Evolutionary conservation across 257 asterid species (phyloP).

Genomic region (Solanum lignicaule): DNA sequence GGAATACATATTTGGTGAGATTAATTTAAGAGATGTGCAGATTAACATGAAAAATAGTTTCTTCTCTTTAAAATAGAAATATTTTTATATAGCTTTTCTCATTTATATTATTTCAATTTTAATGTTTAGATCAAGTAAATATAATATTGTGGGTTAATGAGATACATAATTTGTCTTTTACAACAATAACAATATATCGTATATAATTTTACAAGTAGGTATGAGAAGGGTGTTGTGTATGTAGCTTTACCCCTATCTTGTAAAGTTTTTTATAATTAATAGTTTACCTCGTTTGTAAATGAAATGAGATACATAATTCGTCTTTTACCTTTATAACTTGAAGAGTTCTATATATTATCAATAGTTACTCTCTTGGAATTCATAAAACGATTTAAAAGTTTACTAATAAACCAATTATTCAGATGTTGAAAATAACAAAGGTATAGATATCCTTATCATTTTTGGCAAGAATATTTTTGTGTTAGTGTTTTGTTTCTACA

Average conservation of each 20-base stretch:
- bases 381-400: not conserved
- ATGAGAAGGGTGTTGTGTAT: too few species aligned
- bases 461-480: not conserved
- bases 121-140: not conserved
- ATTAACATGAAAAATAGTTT: not conserved
- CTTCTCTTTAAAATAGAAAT: not conserved
- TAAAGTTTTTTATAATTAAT: not conserved
- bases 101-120: not conserved
- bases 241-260: not conserved
- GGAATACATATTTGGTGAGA: not conserved
- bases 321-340: not conserved
- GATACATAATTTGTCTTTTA: not conserved
- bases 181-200: not conserved
- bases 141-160: not conserved
- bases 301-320: not conserved
- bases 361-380: not conserved
- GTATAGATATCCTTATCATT: too few species aligned
- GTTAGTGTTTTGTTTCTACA: not conserved
- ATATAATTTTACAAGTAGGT: too few species aligned
- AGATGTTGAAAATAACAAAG: not conserved
- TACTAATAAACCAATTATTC: not conserved
- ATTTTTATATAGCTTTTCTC: not conserved
- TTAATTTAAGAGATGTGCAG: not conserved
- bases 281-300: not conserved
- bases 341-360: not conserved